Base-by-base conservation (phyloP, 2,329 filamentous ascomycete genomes). In the Ophiostoma perfectum region DNA sequence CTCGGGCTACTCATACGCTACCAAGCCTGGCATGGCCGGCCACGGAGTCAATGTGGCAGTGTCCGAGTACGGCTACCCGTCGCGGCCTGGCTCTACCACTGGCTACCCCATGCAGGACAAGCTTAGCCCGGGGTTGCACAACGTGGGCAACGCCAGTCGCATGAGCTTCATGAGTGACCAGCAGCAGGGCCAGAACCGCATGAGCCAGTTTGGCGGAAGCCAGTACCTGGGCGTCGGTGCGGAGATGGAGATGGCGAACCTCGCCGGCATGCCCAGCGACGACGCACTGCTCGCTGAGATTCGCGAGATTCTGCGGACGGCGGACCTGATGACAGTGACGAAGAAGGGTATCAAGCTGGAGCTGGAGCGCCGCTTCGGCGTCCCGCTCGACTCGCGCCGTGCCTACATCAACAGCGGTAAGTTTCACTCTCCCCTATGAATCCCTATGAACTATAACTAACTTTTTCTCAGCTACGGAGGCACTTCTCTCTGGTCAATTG, bases 311-410 rank as follows among this genome's bases (percentile, higher is more conserved):
- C 82, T 99, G 71, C 86, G 89, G 73, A 96, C 90, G 12, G 93
- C 93, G 1, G 95, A 99, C 80, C 81, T 99, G 76, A 99, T 99
- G 95, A 93, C 87, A 4, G 92, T 99, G 60, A 99, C 95, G 73
- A 99, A 99, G 88, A 99, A 99, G 87, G 92, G 91, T 74, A 91
- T 99, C 79, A 98, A 98, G 84, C 81, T 86, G 73, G 95, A 99
- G 81, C 81, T 99, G 69, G 95, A 99, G 83, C 87, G 88, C 75
- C 86, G 93, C 71, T 99, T 99, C 76, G 91, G 91, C 71, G 88
- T 96, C 71, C 86, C 88, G 70, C 84, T 99, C 70, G 93, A 98
- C 77, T 83, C 88, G 67, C 96, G 92, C 84, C 90, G 93, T 79
- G 88, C 91, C 69, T 99, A 97, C 79, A 98, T 99, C 77, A 93